Conservation (phyloP, 208 protist species). For the Crithidia fasciculata region DNA sequence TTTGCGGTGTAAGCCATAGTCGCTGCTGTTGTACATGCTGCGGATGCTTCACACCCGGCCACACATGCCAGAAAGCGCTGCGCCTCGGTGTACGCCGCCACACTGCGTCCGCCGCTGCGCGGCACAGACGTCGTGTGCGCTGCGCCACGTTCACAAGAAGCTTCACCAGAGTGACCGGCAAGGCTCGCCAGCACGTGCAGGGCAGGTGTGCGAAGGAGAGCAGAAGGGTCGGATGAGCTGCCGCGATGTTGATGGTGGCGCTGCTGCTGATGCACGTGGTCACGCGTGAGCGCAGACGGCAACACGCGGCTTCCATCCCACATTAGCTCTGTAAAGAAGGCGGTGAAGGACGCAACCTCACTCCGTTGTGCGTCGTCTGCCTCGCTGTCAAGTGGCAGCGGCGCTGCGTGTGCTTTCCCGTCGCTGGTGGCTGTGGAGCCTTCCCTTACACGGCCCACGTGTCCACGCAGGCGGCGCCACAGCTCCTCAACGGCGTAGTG, state of each 20-base stretch:
- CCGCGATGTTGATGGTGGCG: no score
- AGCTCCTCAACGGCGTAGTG: constrained; percentile 33
- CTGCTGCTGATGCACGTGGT: no score
- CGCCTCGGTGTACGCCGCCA: neutral
- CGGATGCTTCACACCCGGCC: constrained; percentile 13
- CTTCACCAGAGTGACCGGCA: neutral
- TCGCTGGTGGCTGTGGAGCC: neutral
- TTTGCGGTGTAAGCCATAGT: no score
- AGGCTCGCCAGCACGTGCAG: constrained; percentile 2
- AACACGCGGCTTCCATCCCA: constrained; percentile 17
- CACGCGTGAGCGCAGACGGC: constrained; percentile 14
- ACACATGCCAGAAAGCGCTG: constrained; percentile 17
- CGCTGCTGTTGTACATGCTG: no score
- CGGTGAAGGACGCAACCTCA: constrained; percentile 22
- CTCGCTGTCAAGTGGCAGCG: no score
- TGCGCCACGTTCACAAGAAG: neutral
- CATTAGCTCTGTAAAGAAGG: constrained; percentile 25
- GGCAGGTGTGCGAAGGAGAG: neutral
- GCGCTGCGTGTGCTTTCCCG: neutral
- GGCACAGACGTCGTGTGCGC: no score
- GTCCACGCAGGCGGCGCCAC: constrained; percentile 15
- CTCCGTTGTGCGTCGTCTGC: constrained; percentile 8
- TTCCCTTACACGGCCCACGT: constrained; percentile 4
- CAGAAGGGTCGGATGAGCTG: neutral
- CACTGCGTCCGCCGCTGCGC: neutral